These are phyloP conservation scores for Penicillium aurantiogriseum DNA, from an alignment of 2,329 filamentous ascomycete species.

Conservation along the genomic window DNA sequence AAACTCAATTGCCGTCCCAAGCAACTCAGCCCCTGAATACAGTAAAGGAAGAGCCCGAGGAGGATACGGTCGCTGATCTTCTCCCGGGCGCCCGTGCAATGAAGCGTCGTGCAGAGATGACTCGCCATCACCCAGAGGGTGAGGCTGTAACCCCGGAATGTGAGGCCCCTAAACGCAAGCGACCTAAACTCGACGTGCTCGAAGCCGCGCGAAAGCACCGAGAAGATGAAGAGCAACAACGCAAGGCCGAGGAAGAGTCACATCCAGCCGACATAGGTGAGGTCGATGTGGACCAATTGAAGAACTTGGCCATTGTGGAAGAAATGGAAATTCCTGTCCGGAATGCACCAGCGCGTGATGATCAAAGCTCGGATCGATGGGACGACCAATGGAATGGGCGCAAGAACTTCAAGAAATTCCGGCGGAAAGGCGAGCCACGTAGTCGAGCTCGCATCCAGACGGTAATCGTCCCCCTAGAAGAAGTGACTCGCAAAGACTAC, in stretches of 20 bases:
- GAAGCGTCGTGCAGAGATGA: slow-evolving; percentile 70
- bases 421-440: slow-evolving; percentile 35
- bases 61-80: slow-evolving; percentile 67
- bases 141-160: slow-evolving; percentile 21
- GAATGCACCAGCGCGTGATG: slow-evolving; percentile 30
- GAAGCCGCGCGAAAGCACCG: slow-evolving; percentile 58
- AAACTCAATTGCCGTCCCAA: slow-evolving; percentile 19
- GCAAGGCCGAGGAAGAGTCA: slow-evolving; percentile 54
- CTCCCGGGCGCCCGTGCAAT: slow-evolving; percentile 73
- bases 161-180: slow-evolving; percentile 46
- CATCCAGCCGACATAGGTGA: slow-evolving; percentile 55
- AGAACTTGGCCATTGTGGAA: slow-evolving; percentile 72
- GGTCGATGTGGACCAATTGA: slow-evolving; percentile 70
- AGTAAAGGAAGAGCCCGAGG: slow-evolving; percentile 36
- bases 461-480: slow-evolving; percentile 69
- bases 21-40: slow-evolving; percentile 29
- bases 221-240: slow-evolving; percentile 55
- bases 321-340: slow-evolving; percentile 63
- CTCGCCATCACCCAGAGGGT: slow-evolving; percentile 46
- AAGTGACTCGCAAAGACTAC: slow-evolving; percentile 68
- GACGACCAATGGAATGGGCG: slow-evolving; percentile 88
- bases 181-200: slow-evolving; percentile 66
- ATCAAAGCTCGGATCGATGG: slow-evolving; percentile 65
- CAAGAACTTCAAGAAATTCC: slow-evolving; percentile 93
- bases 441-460: slow-evolving; percentile 47